Evolutionary conservation across 345 rosid species (phyloP).

Genomic region (Brassica juncea): DNA sequence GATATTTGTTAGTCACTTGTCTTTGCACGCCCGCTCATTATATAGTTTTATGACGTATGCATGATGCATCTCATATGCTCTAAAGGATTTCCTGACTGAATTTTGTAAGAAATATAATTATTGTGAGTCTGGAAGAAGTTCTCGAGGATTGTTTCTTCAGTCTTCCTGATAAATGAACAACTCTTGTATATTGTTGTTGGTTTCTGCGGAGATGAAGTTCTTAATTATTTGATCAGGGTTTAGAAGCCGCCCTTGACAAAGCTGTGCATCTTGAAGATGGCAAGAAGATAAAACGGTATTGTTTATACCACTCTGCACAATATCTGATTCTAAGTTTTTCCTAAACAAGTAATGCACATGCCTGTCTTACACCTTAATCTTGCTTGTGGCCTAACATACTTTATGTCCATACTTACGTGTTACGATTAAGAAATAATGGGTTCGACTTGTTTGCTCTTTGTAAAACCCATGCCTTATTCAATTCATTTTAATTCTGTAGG

Average conservation of each 20-base stretch:
- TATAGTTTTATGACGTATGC: neutral
- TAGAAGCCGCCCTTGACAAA: slow-evolving; percentile 98
- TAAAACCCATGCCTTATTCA: slow-evolving; percentile 5
- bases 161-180: slow-evolving; percentile 8
- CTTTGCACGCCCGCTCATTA: neutral
- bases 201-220: slow-evolving; percentile 16
- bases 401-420: slow-evolving; percentile 15
- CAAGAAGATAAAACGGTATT: slow-evolving; percentile 77
- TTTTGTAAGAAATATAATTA: slow-evolving; percentile 6
- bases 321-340: slow-evolving; percentile 15
- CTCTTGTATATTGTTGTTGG: slow-evolving; percentile 13
- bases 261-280: slow-evolving; percentile 97
- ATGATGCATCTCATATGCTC: slow-evolving; percentile 6
- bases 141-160: slow-evolving; percentile 17
- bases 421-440: slow-evolving; percentile 10
- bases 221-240: slow-evolving; percentile 56
- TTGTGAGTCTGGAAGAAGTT: slow-evolving; percentile 13
- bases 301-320: slow-evolving; percentile 23
- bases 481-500: slow-evolving; percentile 40
- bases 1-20: slow-evolving; percentile 23
- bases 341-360: neutral
- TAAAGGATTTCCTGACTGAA: slow-evolving; percentile 9
- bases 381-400: slow-evolving; percentile 15
- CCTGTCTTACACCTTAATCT: slow-evolving; percentile 17
- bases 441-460: slow-evolving; percentile 16